phyloP scores from a whole-genome alignment of 140 eudicot genomes.

The Cichorium intybus region DNA sequence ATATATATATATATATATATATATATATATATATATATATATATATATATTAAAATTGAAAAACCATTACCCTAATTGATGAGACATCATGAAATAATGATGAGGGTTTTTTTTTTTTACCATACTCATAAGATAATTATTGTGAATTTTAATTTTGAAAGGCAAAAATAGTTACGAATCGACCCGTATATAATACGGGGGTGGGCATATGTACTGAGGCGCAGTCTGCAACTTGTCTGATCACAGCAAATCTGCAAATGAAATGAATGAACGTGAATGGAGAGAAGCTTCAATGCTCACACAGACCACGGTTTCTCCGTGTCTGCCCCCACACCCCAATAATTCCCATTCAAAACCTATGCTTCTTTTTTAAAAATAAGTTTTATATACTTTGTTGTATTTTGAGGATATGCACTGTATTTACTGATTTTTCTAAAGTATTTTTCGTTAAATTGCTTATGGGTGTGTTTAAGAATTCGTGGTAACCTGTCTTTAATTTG shows the following conservation, averaged over 20 bases:
- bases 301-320: conserved; percentile 33
- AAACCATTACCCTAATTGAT: too few relatives aligned
- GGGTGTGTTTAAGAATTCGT: neutral
- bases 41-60: too few relatives aligned
- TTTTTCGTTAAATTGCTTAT: neutral
- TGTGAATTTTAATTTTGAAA: neutral
- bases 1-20: too few relatives aligned
- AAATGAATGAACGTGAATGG: conserved; percentile 21
- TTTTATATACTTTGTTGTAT: neutral
- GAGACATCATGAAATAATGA: too few relatives aligned
- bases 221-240: conserved; percentile 22
- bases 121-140: neutral
- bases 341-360: conserved; percentile 8
- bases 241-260: conserved; percentile 32
- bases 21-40: too few relatives aligned
- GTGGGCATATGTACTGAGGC: neutral
- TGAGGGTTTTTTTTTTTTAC: too few relatives aligned
- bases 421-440: neutral
- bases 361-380: neutral
- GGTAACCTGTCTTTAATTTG: too few relatives aligned
- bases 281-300: conserved; percentile 21
- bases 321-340: conserved; percentile 29
- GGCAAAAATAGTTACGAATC: neutral
- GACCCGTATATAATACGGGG: neutral
- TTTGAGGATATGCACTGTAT: neutral